Evolutionary conservation across 352 stramenopile species (phyloP).

Genomic region (Pythium pectinolyticum): DNA sequence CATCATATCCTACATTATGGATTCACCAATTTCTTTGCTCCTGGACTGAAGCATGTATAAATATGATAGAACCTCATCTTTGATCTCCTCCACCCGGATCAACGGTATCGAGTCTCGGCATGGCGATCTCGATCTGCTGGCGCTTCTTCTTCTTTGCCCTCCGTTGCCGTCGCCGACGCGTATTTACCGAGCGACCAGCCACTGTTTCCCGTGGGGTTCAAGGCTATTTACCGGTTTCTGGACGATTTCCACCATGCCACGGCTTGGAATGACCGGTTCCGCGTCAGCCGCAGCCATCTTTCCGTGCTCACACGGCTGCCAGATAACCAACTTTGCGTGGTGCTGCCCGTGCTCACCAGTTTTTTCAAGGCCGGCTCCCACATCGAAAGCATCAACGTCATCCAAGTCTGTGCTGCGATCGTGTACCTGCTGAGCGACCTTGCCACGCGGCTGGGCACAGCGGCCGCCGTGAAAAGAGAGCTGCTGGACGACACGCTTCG

Average conservation of each 20-base stretch:
- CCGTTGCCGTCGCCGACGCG: neutral
- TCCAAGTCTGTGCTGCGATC: conserved; percentile 52
- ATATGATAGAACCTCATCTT: conserved; percentile 13
- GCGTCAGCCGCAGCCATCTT: conserved; percentile 33
- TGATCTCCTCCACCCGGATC: conserved; percentile 23
- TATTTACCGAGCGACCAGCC: neutral
- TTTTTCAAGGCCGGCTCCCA: conserved; percentile 55
- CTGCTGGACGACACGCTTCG: conserved; percentile 48
- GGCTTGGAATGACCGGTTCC: conserved; percentile 51
- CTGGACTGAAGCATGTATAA: no score
- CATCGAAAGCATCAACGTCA: conserved; percentile 36
- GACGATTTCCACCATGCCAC: conserved; percentile 33
- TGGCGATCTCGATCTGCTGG: conserved; percentile 14
- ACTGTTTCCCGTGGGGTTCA: conserved; percentile 51
- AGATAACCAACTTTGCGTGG: conserved; percentile 42
- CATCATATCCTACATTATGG: no score
- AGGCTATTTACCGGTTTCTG: conserved; percentile 51
- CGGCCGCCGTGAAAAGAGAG: conserved; percentile 29
- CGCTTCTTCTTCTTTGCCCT: no score
- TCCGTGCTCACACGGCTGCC: conserved; percentile 43
- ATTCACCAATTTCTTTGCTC: no score
- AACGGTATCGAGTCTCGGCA: conserved; percentile 15
- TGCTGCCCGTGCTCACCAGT: conserved; percentile 47
- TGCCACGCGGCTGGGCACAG: conserved; percentile 39
- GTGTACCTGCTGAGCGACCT: conserved; percentile 61